Evolutionary conservation across 345 rosid genomes (phyloP).

Genomic region (Orychophragmus violaceus): DNA sequence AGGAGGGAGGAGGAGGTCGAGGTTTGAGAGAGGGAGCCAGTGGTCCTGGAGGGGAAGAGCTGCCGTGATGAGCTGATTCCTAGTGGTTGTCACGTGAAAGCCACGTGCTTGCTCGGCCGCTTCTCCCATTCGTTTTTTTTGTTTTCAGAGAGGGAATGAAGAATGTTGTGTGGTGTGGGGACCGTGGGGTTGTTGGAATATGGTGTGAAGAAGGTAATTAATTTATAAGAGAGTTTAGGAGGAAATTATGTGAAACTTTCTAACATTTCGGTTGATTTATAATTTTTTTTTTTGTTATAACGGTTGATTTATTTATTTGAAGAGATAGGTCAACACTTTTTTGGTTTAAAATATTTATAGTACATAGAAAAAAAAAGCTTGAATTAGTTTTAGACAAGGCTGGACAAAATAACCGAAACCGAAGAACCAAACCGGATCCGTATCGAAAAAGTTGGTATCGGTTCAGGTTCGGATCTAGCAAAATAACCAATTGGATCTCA

Average conservation of each 20-base stretch:
- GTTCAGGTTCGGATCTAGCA: too few relatives aligned
- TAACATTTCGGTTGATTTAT: background rate
- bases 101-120: constrained; percentile 26
- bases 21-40: constrained; percentile 81
- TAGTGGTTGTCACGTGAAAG: constrained; percentile 35
- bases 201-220: background rate
- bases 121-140: constrained; percentile 15
- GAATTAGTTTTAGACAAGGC: background rate
- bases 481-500: too few relatives aligned
- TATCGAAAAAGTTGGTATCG: too few relatives aligned
- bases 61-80: constrained; percentile 57
- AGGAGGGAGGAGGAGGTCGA: constrained; percentile 77
- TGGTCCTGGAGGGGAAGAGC: constrained; percentile 62
- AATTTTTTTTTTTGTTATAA: background rate
- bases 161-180: constrained; percentile 8
- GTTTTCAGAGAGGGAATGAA: background rate
- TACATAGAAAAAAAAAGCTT: background rate
- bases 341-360: background rate
- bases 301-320: background rate
- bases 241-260: constrained; percentile 6
- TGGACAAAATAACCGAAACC: too few relatives aligned
- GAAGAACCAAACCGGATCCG: too few relatives aligned
- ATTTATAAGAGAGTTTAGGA: constrained; percentile 20
- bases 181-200: constrained; percentile 16
- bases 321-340: background rate